phyloP scores from a whole-genome alignment of 768 basidiomycete species.

The Lactarius tabidus region DNA sequence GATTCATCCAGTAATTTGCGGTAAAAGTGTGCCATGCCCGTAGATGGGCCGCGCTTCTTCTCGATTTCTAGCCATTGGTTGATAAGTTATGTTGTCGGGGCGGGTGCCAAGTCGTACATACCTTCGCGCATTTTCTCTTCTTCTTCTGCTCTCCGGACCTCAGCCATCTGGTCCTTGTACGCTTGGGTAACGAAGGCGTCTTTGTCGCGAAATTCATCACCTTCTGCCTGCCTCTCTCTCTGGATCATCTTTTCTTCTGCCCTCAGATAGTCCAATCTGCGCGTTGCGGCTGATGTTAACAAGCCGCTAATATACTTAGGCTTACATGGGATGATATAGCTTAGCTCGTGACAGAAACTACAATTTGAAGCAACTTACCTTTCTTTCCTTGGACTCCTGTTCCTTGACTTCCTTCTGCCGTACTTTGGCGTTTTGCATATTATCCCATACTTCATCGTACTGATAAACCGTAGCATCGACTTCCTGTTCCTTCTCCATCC shows the following conservation, averaged over 20 bases:
- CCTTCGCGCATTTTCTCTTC: slow-evolving; percentile 90
- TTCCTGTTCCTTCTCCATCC: slow-evolving; percentile 72
- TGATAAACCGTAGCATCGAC: slow-evolving; percentile 84
- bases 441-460: slow-evolving; percentile 96
- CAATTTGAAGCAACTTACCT: slow-evolving; percentile 44
- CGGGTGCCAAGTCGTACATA: slow-evolving; percentile 35
- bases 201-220: slow-evolving; percentile 90
- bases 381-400: slow-evolving; percentile 67
- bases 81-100: not conserved
- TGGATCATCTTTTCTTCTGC: slow-evolving; percentile 99
- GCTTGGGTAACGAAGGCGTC: slow-evolving; percentile 97
- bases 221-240: slow-evolving; percentile 86
- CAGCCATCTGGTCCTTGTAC: slow-evolving; percentile 95
- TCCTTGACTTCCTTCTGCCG: slow-evolving; percentile 75
- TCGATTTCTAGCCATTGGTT: slow-evolving; percentile 44
- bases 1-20: slow-evolving; percentile 72
- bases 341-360: slow-evolving; percentile 1
- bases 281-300: slow-evolving; percentile 75
- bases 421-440: slow-evolving; percentile 84
- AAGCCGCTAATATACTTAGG: slow-evolving; percentile 91
- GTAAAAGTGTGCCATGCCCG: slow-evolving; percentile 86
- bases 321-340: slow-evolving; percentile 36
- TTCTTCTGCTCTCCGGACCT: slow-evolving; percentile 85
- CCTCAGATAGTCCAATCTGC: slow-evolving; percentile 81
- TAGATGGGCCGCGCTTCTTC: slow-evolving; percentile 51